These are phyloP conservation scores for Pseudozyma pruni DNA, from an alignment of 1,284 basidiomycete species.

Conservation along the genomic window DNA sequence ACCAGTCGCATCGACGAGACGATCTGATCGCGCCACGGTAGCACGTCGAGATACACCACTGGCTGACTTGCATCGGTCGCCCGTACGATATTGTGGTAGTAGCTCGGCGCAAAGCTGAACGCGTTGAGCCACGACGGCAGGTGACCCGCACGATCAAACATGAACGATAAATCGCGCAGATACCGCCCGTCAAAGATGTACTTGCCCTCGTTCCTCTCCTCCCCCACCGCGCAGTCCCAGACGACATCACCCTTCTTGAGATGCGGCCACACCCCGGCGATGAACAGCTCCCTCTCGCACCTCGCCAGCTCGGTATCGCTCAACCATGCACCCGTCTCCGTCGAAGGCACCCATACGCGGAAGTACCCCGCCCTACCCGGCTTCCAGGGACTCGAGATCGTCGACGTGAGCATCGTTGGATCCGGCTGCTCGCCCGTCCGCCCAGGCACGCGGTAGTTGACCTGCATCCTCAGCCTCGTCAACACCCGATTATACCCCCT, in stretches of 20 bases:
- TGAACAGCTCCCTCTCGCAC: constrained; percentile 65
- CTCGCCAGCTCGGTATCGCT: constrained; percentile 58
- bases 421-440: neutral
- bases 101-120: constrained; percentile 66
- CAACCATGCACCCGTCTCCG: constrained; percentile 52
- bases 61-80: constrained; percentile 49
- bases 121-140: constrained; percentile 68
- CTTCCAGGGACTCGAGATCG: constrained; percentile 55
- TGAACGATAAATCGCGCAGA: constrained; percentile 64
- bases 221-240: constrained; percentile 66
- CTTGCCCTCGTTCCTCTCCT: constrained; percentile 60
- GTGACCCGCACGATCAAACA: constrained; percentile 68
- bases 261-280: constrained; percentile 65
- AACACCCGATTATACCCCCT: constrained; percentile 68
- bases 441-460: constrained; percentile 19
- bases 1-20: constrained; percentile 65
- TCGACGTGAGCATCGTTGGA: neutral
- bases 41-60: constrained; percentile 64
- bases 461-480: constrained; percentile 65
- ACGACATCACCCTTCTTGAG: constrained; percentile 68
- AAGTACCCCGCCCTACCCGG: constrained; percentile 67
- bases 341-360: constrained; percentile 68
- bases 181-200: constrained; percentile 68
- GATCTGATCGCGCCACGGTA: constrained; percentile 66
- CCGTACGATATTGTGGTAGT: constrained; percentile 69